phyloP scores from a whole-genome alignment of 2,329 filamentous ascomycete species.

The Pyrenophora seminiperda region DNA sequence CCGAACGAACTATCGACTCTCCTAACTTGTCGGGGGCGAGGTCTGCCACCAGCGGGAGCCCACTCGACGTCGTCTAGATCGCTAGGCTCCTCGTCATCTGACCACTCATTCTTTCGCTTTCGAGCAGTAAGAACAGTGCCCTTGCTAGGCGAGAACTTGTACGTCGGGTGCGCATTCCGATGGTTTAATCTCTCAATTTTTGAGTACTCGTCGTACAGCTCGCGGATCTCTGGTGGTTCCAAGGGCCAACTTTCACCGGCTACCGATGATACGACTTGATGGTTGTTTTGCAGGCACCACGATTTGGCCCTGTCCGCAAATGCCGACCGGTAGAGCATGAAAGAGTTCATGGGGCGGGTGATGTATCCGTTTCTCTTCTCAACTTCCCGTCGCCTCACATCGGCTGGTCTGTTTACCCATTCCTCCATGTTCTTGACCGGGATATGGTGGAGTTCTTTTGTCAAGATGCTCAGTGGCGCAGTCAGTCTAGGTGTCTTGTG shows the following conservation, averaged over 20 bases:
- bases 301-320: slow-evolving; percentile 86
- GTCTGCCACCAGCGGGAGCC: slow-evolving; percentile 37
- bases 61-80: slow-evolving; percentile 51
- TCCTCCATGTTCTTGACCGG: slow-evolving; percentile 76
- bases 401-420: slow-evolving; percentile 74
- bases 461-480: slow-evolving; percentile 72
- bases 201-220: slow-evolving; percentile 78
- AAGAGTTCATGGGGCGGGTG: slow-evolving; percentile 94
- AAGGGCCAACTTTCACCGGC: slow-evolving; percentile 85
- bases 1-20: slow-evolving; percentile 33
- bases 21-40: slow-evolving; percentile 28
- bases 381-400: slow-evolving; percentile 70
- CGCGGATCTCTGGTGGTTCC: slow-evolving; percentile 73
- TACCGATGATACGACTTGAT: slow-evolving; percentile 88
- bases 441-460: slow-evolving; percentile 64
- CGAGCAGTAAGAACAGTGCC: slow-evolving; percentile 49
- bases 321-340: slow-evolving; percentile 95
- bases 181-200: slow-evolving; percentile 84
- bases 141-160: slow-evolving; percentile 93
- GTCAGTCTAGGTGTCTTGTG: slow-evolving; percentile 61
- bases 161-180: slow-evolving; percentile 80
- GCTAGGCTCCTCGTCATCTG: slow-evolving; percentile 48
- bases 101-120: slow-evolving; percentile 56
- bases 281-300: slow-evolving; percentile 84
- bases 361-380: slow-evolving; percentile 76